Percentiles rank a stretch among this genome's conserved stretches.
Evolutionary conservation across 1,284 basidiomycete species (phyloP).

Genomic region (Ustilago lituana): DNA sequence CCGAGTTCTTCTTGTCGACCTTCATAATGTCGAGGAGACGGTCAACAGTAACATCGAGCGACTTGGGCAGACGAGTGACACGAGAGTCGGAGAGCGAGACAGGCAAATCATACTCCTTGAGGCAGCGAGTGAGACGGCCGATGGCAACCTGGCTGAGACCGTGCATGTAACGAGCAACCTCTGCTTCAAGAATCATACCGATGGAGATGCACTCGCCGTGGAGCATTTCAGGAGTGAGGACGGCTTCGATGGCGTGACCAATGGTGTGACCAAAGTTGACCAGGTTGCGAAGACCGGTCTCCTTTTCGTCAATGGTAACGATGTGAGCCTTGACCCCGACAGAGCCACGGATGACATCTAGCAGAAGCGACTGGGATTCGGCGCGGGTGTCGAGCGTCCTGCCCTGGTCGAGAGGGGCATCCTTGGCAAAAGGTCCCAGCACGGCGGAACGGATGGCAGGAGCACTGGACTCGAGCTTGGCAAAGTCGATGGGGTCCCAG

Average conservation of each 20-base stretch:
- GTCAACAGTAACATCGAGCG: slow-evolving; percentile 78
- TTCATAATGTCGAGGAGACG: slow-evolving; percentile 87
- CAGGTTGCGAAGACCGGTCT: slow-evolving; percentile 66
- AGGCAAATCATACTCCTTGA: slow-evolving; percentile 64
- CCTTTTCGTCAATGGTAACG: slow-evolving; percentile 66
- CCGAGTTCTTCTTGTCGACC: slow-evolving; percentile 98
- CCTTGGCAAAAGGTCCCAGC: slow-evolving; percentile 51
- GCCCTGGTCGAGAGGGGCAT: slow-evolving; percentile 49
- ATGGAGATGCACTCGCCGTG: slow-evolving; percentile 67
- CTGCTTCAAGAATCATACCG: slow-evolving; percentile 67
- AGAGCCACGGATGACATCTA: slow-evolving; percentile 66
- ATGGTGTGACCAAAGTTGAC: slow-evolving; percentile 67
- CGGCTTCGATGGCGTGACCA: slow-evolving; percentile 67
- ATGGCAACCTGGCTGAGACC: slow-evolving; percentile 65
- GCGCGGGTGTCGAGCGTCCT: slow-evolving; percentile 61
- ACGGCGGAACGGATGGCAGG: slow-evolving; percentile 64
- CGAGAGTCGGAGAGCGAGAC: slow-evolving; percentile 61
- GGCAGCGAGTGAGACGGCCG: slow-evolving; percentile 59
- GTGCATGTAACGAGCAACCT: slow-evolving; percentile 60
- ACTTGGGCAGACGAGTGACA: slow-evolving; percentile 74
- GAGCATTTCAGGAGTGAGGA: slow-evolving; percentile 65
- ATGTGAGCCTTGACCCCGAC: slow-evolving; percentile 67
- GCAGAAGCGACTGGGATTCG: slow-evolving; percentile 60
- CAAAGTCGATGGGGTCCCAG: slow-evolving; percentile 66
- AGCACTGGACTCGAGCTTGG: slow-evolving; percentile 63